Percentiles rank a stretch among this genome's conserved stretches.
Evolutionary conservation across 495 filamentous ascomycete species (phyloP).

Genomic region (Echria macrotheca): DNA sequence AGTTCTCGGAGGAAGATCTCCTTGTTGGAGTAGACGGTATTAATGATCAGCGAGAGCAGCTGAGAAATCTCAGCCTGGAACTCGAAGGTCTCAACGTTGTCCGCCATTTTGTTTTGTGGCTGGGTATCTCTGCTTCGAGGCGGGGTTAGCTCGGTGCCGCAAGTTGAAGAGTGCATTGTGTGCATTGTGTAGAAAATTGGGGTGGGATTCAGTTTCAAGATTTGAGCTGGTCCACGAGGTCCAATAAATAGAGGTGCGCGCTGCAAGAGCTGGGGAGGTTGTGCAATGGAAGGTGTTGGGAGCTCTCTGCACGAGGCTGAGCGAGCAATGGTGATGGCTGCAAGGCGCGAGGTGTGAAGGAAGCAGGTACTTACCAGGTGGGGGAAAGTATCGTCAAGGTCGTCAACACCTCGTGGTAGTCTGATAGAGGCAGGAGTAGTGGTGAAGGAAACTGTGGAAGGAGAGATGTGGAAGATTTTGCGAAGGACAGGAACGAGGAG

Average conservation of each 20-base stretch:
- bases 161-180: not conserved
- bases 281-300: not conserved
- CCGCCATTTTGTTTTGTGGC: conserved; percentile 60
- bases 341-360: not conserved
- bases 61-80: conserved; percentile 99
- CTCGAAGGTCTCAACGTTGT: conserved; percentile 97
- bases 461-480: conserved; percentile 2
- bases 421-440: conserved; percentile 15
- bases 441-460: conserved; percentile 20
- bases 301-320: no score
- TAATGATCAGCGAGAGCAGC: conserved; percentile 98
- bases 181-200: no score
- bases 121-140: not conserved
- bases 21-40: conserved; percentile 99
- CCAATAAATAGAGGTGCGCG: not conserved
- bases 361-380: conserved; percentile 20
- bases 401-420: conserved; percentile 15
- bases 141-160: not conserved
- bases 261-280: not conserved
- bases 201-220: no score
- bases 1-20: conserved; percentile 99
- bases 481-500: conserved; percentile 15
- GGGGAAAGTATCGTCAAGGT: conserved; percentile 4
- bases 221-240: no score
- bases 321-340: not conserved